Evolutionary conservation across 1,284 basidiomycete genomes (phyloP).

Genomic region (Coniophora puteana): DNA sequence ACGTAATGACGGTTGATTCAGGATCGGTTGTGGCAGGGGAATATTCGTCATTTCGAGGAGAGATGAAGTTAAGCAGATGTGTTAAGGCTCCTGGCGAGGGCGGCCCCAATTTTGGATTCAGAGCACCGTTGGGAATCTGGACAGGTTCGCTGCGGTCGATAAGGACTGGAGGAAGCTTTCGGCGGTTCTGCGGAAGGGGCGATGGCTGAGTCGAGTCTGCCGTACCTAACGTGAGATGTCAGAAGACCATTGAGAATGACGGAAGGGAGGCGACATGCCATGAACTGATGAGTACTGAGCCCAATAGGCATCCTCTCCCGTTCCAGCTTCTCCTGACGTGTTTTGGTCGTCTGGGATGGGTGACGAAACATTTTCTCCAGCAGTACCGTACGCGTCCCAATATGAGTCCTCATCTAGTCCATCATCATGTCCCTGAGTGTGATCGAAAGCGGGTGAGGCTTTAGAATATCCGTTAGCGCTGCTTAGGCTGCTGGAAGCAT

Average conservation of each 20-base stretch:
- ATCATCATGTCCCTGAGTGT: slow-evolving; percentile 15
- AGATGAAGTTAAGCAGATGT: slow-evolving; percentile 22
- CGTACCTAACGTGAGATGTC: slow-evolving; percentile 17
- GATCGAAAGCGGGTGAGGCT: slow-evolving; percentile 10
- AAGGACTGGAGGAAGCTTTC: slow-evolving; percentile 1
- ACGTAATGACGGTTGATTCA: slow-evolving; percentile 2
- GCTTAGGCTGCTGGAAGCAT: too few species aligned
- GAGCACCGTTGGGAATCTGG: slow-evolving; percentile 17
- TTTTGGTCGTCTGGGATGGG: slow-evolving; percentile 2
- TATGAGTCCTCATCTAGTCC: slow-evolving; percentile 51
- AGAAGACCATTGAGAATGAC: slow-evolving; percentile 5
- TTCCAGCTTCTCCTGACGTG: background rate
- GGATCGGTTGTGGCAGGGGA: slow-evolving; percentile 10
- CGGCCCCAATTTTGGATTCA: slow-evolving; percentile 15
- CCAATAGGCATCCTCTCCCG: slow-evolving; percentile 73
- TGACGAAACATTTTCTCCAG: slow-evolving; percentile 26
- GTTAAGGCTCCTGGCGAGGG: slow-evolving; percentile 23
- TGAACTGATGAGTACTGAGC: slow-evolving; percentile 65
- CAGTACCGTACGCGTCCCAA: slow-evolving; percentile 58
- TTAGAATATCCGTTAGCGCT: slow-evolving; percentile 4
- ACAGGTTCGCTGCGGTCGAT: slow-evolving; percentile 9
- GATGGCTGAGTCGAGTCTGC: slow-evolving; percentile 29
- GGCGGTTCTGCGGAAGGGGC: slow-evolving; percentile 18
- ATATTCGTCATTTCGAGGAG: slow-evolving; percentile 19
- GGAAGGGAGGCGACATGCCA: slow-evolving; percentile 41